These are phyloP conservation scores for Leishmania gerbilli DNA, from an alignment of 208 protist genomes.

Conservation along the genomic window DNA sequence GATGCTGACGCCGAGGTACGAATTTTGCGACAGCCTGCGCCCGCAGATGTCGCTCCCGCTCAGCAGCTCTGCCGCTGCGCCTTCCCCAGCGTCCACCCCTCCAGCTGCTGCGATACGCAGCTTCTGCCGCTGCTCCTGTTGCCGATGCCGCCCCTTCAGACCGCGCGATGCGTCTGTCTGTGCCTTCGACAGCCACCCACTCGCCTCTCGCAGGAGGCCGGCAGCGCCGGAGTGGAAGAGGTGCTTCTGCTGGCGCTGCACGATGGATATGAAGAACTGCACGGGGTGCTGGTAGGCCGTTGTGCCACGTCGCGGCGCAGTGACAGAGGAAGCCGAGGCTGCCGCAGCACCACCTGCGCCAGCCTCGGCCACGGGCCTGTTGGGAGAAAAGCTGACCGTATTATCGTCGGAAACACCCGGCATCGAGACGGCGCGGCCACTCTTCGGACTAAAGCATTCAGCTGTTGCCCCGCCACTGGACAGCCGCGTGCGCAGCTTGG, in stretches of 20 bases:
- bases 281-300: constrained; percentile 53
- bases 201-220: constrained; percentile 50
- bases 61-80: background rate
- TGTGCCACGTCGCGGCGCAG: constrained; percentile 7
- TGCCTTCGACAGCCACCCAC: constrained; percentile 60
- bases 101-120: constrained; percentile 9
- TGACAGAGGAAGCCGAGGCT: background rate
- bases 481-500: constrained; percentile 55
- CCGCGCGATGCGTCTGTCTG: constrained; percentile 25
- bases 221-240: constrained; percentile 58
- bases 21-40: background rate
- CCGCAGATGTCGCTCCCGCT: background rate
- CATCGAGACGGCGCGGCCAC: background rate
- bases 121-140: constrained; percentile 17
- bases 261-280: constrained; percentile 75
- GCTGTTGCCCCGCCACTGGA: constrained; percentile 8
- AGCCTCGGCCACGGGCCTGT: background rate
- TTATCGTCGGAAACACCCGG: background rate
- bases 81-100: constrained; percentile 13
- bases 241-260: constrained; percentile 52
- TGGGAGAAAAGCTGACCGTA: background rate
- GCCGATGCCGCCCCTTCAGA: constrained; percentile 21
- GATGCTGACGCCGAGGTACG: constrained; percentile 15
- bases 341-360: background rate
- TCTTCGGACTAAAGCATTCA: background rate